Evolutionary conservation across 2,329 filamentous ascomycete genomes (phyloP).

Genomic region (Pseudogymnoascus sp.): DNA sequence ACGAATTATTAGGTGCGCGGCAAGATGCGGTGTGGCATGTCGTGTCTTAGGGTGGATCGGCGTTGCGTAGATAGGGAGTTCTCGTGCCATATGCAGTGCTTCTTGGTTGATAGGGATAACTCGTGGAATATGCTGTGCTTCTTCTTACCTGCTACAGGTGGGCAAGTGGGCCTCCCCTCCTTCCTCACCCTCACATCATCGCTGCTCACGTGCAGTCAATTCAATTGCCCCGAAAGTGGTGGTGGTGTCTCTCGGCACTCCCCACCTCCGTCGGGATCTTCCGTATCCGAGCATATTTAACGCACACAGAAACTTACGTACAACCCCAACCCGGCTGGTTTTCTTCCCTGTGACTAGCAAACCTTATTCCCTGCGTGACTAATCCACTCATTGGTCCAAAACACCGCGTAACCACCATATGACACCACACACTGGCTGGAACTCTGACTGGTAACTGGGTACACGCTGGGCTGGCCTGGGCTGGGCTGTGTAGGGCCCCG

Average conservation of each 20-base stretch:
- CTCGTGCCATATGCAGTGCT: not conserved
- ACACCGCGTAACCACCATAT: not conserved
- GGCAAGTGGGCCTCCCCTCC: not conserved
- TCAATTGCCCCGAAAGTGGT: too few relatives aligned
- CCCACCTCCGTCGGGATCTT: not conserved
- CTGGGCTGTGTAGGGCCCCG: not conserved
- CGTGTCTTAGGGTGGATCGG: not conserved
- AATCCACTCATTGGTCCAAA: not conserved
- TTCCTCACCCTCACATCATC: not conserved
- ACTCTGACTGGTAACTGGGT: not conserved
- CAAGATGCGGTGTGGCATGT: not conserved
- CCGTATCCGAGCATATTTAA: not conserved
- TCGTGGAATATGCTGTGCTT: not conserved
- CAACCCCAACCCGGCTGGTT: not conserved
- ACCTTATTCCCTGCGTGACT: not conserved
- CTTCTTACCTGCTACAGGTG: not conserved
- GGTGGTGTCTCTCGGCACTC: not conserved
- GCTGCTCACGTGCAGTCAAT: not conserved
- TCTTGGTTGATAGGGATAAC: not conserved
- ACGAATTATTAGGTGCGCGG: constrained; percentile 6
- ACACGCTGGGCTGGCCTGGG: not conserved
- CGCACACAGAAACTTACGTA: not conserved
- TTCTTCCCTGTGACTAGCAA: not conserved
- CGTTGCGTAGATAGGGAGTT: not conserved
- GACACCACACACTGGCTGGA: not conserved